These are phyloP conservation scores for Ceratocystiopsis minuta DNA, from an alignment of 2,329 filamentous ascomycete genomes.

Conservation along the genomic window DNA sequence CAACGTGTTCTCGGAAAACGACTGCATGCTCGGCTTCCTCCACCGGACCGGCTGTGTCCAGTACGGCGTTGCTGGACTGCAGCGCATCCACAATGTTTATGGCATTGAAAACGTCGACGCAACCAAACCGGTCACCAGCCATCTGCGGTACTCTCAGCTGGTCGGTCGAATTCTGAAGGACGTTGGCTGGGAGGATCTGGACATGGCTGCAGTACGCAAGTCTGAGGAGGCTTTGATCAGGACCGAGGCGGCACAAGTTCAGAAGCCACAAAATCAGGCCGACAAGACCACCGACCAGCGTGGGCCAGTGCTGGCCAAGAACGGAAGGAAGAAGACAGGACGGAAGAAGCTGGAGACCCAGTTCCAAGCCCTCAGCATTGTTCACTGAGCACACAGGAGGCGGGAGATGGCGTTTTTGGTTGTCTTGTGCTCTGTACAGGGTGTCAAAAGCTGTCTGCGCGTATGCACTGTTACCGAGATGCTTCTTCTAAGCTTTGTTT, in stretches of 20 bases:
- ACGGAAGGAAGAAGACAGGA: neutral
- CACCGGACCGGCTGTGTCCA: constrained; percentile 70
- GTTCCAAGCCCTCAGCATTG: constrained; percentile 2
- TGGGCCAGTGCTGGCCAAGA: neutral
- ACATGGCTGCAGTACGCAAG: constrained; percentile 19
- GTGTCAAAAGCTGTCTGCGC: too few relatives aligned
- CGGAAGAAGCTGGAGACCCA: constrained; percentile 2
- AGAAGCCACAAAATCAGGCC: constrained; percentile 1
- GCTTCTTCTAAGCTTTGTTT: too few relatives aligned
- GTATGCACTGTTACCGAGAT: too few relatives aligned
- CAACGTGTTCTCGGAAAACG: constrained; percentile 76
- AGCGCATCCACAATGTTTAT: constrained; percentile 49
- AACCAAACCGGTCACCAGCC: constrained; percentile 46
- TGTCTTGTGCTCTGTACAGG: too few relatives aligned
- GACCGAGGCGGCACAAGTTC: constrained; percentile 12
- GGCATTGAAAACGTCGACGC: constrained; percentile 51
- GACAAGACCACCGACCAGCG: neutral
- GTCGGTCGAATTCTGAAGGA: constrained; percentile 47
- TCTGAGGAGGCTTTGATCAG: constrained; percentile 16
- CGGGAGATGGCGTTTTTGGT: too few relatives aligned
- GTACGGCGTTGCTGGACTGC: constrained; percentile 68
- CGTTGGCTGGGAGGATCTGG: constrained; percentile 51
- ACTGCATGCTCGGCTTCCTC: constrained; percentile 76
- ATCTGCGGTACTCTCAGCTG: constrained; percentile 52
- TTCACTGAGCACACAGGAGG: neutral